Evolutionary conservation across 257 asterid genomes (phyloP).

Genomic region (Penstemon eatonii): DNA sequence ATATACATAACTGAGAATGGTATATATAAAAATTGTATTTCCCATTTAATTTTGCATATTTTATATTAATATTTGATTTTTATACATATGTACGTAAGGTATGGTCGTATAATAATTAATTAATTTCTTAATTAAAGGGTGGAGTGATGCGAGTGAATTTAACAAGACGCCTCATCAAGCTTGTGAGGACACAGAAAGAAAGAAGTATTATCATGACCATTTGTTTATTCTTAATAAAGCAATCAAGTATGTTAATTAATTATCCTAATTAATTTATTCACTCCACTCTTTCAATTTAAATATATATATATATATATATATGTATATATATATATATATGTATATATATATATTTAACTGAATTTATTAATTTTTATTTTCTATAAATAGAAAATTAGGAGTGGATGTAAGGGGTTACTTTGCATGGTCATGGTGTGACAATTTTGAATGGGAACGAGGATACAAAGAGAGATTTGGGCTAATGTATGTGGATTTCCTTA

Average conservation of each 20-base stretch:
- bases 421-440: conserved; percentile 54
- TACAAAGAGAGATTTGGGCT: conserved; percentile 42
- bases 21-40: background rate
- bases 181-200: conserved; percentile 25
- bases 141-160: conserved; percentile 30
- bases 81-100: too few relatives aligned
- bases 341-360: too few relatives aligned
- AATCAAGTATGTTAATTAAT: conserved; percentile 38
- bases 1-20: conserved; percentile 45
- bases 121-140: conserved; percentile 7
- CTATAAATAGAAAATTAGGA: conserved; percentile 13
- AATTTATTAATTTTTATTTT: background rate
- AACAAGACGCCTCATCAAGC: conserved; percentile 15
- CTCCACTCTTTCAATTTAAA: too few relatives aligned
- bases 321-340: too few relatives aligned
- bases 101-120: too few relatives aligned
- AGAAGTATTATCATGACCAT: conserved; percentile 41
- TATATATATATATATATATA: too few relatives aligned
- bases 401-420: conserved; percentile 52
- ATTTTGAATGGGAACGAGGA: conserved; percentile 43
- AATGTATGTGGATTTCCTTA: conserved; percentile 30
- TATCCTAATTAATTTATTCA: too few relatives aligned
- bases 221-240: conserved; percentile 35
- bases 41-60: too few relatives aligned
- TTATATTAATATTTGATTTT: background rate